Evolutionary conservation across 805 yeast genomes (phyloP), one percentile per base, ranked within the genome.

Genomic region (Wickerhamiella galacta): DNA sequence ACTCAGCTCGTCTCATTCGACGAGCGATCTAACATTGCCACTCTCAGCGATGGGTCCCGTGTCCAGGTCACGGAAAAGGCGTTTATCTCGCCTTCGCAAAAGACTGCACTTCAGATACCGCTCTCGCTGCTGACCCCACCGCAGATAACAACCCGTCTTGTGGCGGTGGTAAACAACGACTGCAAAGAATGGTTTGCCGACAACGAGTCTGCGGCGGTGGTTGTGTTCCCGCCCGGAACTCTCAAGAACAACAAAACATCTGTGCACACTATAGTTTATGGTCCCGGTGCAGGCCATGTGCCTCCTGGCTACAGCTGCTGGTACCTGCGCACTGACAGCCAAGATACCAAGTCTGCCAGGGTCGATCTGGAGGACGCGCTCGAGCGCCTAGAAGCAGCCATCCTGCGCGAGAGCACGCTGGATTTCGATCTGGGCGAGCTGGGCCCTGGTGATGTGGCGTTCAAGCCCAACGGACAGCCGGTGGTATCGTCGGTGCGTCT

Each of bases 101-200:
- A 44, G 23, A 37, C 44, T 11, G 40, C 38, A 11, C 32, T 43
- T 21, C 38, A 42, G 9, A 41, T 41, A 2, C 33, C 39, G 30
- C 41, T 25, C 38, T 34, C 34, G 16, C 20, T 21, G 33, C 25
- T 33, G 29, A 10, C 28, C 31, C 16, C 34, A 23, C 59, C 70
- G 35, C 46, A 54, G 41, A 68, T 60, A 46, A 72, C 72, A 45
- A 75, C 83, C 32, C 68, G 95, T 43, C 56, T 87, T 52, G 71
- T 79, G 4, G 78, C 87, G 8, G 70, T 82, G 27, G 95, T 85
- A 16, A 75, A 76, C 42, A 79, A 79, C 48, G 77, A 77, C 41
- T 87, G 96, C 60, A 68, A 66, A 32, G 93, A 83, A 58, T 87
- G 96, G 96, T 78, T 85, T 60, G 67, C 72, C 10, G 83, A 78